Evolutionary conservation across 352 stramenopile species (phyloP).

Genomic region (Blastocystis sp.): DNA sequence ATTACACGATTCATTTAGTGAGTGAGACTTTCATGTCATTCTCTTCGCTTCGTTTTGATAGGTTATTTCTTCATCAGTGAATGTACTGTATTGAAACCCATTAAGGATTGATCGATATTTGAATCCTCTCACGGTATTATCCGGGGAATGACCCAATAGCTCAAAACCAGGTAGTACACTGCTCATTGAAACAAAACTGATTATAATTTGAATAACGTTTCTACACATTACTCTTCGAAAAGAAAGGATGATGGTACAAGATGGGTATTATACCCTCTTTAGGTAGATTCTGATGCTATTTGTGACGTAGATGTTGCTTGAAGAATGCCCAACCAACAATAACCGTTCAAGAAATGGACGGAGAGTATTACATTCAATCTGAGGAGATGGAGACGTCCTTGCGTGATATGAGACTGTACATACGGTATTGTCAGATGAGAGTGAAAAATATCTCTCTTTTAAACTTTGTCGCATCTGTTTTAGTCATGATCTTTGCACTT

Average conservation of each 20-base stretch:
- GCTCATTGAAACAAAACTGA: too few relatives aligned
- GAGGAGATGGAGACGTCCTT: neutral
- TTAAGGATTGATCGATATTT: too few relatives aligned
- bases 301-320: neutral
- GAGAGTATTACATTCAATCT: neutral
- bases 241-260: neutral
- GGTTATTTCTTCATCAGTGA: neutral
- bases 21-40: neutral
- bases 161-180: too few relatives aligned
- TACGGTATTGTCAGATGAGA: neutral
- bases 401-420: neutral
- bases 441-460: neutral
- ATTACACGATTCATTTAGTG: conserved; percentile 20
- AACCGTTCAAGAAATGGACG: neutral
- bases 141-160: neutral
- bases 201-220: neutral
- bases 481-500: neutral
- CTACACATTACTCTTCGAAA: neutral
- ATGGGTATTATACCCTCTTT: neutral
- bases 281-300: neutral
- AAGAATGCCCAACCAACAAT: neutral
- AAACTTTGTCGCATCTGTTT: neutral
- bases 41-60: conserved; percentile 12
- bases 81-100: too few relatives aligned
- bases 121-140: too few relatives aligned